Evolutionary conservation across 2,329 filamentous ascomycete species (phyloP).

Genomic region (Sphaerulina musiva): DNA sequence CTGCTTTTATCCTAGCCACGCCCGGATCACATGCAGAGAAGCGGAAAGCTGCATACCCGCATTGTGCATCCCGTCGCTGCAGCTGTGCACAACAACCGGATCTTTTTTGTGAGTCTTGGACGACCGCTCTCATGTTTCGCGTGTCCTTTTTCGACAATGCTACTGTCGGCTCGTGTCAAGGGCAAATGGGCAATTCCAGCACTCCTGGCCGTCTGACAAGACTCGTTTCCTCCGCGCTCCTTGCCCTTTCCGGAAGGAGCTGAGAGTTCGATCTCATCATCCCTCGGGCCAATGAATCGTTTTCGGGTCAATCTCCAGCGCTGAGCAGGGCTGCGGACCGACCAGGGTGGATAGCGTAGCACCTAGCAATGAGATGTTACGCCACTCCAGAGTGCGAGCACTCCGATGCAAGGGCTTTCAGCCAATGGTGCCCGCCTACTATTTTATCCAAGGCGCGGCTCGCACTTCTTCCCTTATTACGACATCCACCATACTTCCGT

Average conservation of each 20-base stretch:
- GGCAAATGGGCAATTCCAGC: background rate
- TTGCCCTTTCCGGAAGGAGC: conserved; percentile 8
- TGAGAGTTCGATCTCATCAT: background rate
- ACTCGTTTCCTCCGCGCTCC: conserved; percentile 1
- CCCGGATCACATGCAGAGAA: conserved; percentile 18
- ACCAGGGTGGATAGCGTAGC: conserved; percentile 16
- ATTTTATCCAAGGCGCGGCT: conserved; percentile 17
- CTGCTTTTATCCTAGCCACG: background rate
- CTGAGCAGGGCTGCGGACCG: conserved; percentile 13
- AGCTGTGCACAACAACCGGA: conserved; percentile 1
- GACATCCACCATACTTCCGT: conserved; percentile 10
- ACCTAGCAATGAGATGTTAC: conserved; percentile 15
- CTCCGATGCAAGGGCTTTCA: conserved; percentile 12
- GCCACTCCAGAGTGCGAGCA: conserved; percentile 15
- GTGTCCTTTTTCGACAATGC: background rate
- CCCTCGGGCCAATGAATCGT: conserved; percentile 17
- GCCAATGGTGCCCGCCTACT: conserved; percentile 1
- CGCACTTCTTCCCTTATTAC: conserved; percentile 5
- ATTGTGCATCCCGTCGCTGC: conserved; percentile 5
- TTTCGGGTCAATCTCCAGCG: conserved; percentile 18
- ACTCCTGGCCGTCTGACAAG: background rate
- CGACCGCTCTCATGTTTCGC: background rate
- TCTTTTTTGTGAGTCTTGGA: background rate
- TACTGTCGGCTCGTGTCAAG: background rate
- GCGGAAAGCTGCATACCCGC: conserved; percentile 8